Evolutionary conservation across 2,329 filamentous ascomycete species (phyloP).

Genomic region (Pyrenophora teres): DNA sequence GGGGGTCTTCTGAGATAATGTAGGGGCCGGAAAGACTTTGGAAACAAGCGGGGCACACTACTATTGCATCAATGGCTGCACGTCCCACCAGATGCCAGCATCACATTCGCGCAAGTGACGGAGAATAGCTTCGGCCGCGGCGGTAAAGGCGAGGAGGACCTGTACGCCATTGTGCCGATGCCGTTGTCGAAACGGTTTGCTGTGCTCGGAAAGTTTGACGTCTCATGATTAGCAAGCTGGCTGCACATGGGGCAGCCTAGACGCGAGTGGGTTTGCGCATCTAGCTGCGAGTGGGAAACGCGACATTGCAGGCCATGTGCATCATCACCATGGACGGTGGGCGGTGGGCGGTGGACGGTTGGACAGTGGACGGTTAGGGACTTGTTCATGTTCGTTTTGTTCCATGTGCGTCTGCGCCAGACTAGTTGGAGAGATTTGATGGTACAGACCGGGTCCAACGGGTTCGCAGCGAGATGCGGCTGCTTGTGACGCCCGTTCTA

Average conservation of each 20-base stretch:
- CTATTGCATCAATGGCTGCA: slow-evolving; percentile 34
- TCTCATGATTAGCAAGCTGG: slow-evolving; percentile 14
- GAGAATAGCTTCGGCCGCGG: slow-evolving; percentile 36
- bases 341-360: too few relatives aligned
- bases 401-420: too few relatives aligned
- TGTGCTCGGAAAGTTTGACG: slow-evolving; percentile 2
- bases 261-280: slow-evolving; percentile 2
- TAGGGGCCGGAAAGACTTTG: slow-evolving; percentile 42
- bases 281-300: neutral
- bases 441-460: slow-evolving; percentile 5
- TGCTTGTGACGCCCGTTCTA: slow-evolving; percentile 7
- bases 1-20: slow-evolving; percentile 43
- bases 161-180: slow-evolving; percentile 22
- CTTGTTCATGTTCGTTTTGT: too few relatives aligned
- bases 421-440: too few relatives aligned
- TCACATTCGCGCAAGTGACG: slow-evolving; percentile 2
- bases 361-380: too few relatives aligned
- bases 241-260: neutral
- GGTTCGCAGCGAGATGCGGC: slow-evolving; percentile 18
- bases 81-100: slow-evolving; percentile 22
- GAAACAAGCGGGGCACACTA: slow-evolving; percentile 39
- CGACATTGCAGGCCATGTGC: neutral
- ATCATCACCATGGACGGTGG: too few relatives aligned
- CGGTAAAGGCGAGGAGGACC: slow-evolving; percentile 20
- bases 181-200: slow-evolving; percentile 12